These are phyloP conservation scores for Andrographis paniculata DNA, from an alignment of 305 asterid species.

Conservation along the genomic window DNA sequence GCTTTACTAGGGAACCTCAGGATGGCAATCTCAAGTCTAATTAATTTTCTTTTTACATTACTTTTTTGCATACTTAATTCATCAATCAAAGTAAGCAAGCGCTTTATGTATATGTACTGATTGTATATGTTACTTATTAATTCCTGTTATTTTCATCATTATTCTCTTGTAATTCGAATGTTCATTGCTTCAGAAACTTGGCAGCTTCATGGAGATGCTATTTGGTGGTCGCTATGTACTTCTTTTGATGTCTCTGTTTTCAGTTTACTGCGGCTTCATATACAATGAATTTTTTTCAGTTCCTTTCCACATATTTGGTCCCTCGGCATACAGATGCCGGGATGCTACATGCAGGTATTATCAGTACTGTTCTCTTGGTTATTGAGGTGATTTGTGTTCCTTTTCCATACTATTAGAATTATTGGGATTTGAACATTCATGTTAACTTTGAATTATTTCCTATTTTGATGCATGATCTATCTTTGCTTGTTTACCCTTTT, in stretches of 20 bases:
- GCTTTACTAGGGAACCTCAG: constrained; percentile 2
- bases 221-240: constrained; percentile 96
- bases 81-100: no score
- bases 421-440: no score
- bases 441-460: no score
- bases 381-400: constrained; percentile 4
- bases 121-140: constrained; percentile 5
- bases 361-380: constrained; percentile 9
- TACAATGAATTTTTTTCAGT: constrained; percentile 98
- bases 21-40: constrained; percentile 12
- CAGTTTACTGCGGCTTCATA: constrained; percentile 92
- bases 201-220: constrained; percentile 99
- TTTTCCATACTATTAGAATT: no score
- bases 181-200: constrained; percentile 75
- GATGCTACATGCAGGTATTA: constrained; percentile 86
- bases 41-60: no score
- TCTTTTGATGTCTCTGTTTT: constrained; percentile 88
- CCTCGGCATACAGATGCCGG: constrained; percentile 85
- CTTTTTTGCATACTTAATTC: no score
- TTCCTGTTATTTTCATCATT: constrained; percentile 10
- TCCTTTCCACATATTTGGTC: constrained; percentile 96
- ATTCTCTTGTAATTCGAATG: constrained; percentile 13
- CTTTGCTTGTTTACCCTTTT: no score
- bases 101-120: constrained; percentile 3
- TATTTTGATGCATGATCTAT: no score